phyloP scores from a whole-genome alignment of 306 rosid species.

The Begonia peltatifolia region DNA sequence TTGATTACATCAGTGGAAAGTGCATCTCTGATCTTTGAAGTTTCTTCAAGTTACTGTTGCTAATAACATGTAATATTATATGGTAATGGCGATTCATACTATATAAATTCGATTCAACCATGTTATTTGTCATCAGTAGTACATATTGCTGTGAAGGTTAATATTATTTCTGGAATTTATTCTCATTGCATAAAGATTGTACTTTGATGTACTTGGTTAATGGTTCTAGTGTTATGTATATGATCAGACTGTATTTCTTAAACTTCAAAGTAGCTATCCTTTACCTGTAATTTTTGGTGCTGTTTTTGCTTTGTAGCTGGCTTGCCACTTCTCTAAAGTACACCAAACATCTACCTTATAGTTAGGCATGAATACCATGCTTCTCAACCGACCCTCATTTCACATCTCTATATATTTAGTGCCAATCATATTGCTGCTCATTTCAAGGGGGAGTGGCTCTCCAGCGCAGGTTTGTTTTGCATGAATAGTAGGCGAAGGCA shows the following conservation, averaged over 20 bases:
- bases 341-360: constrained; percentile 27
- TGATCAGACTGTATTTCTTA: too few relatives aligned
- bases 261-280: too few relatives aligned
- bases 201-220: too few relatives aligned
- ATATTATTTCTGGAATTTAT: too few relatives aligned
- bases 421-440: neutral
- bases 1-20: constrained; percentile 63
- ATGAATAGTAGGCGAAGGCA: neutral
- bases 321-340: constrained; percentile 4
- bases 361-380: constrained; percentile 40
- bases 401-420: constrained; percentile 25
- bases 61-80: neutral
- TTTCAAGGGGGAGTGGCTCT: neutral
- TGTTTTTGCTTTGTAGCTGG: neutral
- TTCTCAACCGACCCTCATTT: constrained; percentile 27
- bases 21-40: constrained; percentile 52
- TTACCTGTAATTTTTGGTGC: too few relatives aligned
- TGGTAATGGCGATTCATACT: too few relatives aligned
- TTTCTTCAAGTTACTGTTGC: constrained; percentile 6
- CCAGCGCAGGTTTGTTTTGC: neutral
- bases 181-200: too few relatives aligned
- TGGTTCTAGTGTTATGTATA: too few relatives aligned
- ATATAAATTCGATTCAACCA: too few relatives aligned
- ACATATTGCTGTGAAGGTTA: too few relatives aligned
- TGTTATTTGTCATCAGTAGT: too few relatives aligned